Percentiles rank a stretch among this genome's conserved stretches.
These are phyloP conservation scores for Trifolium fragiferum DNA, from an alignment of 306 rosid species.

Conservation along the genomic window DNA sequence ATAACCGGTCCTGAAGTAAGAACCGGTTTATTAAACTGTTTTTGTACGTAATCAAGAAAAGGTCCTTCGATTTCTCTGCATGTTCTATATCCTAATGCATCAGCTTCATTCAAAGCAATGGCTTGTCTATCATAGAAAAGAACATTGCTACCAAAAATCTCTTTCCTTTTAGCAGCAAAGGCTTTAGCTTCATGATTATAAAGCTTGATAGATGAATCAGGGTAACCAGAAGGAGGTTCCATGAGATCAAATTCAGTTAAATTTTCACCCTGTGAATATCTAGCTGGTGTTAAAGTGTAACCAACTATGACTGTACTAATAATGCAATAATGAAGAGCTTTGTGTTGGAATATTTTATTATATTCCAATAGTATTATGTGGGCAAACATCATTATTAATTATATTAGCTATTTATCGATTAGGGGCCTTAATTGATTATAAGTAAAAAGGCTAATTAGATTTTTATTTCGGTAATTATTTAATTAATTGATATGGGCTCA, in stretches of 20 bases:
- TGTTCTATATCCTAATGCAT: conserved; percentile 37
- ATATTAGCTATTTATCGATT: no score
- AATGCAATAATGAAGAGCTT: conserved; percentile 35
- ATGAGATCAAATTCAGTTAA: conserved; percentile 27
- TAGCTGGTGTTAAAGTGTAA: conserved; percentile 13
- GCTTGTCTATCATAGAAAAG: conserved; percentile 40
- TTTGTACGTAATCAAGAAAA: conserved; percentile 38
- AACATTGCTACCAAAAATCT: conserved; percentile 25
- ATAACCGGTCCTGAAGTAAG: conserved; percentile 40
- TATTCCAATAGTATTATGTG: no score
- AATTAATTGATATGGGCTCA: no score
- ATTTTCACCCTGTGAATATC: neutral
- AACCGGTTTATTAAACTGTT: conserved; percentile 34
- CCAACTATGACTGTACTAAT: conserved; percentile 22
- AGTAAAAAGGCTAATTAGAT: no score
- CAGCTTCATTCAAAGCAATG: conserved; percentile 22
- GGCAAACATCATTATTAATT: no score
- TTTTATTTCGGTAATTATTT: no score
- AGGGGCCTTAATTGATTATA: no score
- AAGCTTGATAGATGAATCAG: conserved; percentile 39
- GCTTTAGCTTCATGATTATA: conserved; percentile 34
- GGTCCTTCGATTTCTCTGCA: conserved; percentile 52
- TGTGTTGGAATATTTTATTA: no score
- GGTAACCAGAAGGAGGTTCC: conserved; percentile 45
- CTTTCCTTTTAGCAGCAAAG: neutral